Evolutionary conservation across 345 rosid species (phyloP).

Genomic region (Cardamine occulta): DNA sequence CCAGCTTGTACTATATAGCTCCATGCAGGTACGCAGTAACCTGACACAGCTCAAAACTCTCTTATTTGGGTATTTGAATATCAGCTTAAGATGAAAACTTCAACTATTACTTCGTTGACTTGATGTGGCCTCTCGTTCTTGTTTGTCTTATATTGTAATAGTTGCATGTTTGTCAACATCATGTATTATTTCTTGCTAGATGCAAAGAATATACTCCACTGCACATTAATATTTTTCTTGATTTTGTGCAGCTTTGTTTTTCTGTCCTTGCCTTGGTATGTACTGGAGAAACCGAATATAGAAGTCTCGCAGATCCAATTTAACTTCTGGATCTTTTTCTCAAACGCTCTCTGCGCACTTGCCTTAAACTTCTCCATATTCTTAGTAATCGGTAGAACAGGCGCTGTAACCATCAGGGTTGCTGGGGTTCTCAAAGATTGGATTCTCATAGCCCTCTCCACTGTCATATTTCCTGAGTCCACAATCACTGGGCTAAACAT

Average conservation of each 20-base stretch:
- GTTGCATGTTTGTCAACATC: slow-evolving; percentile 7
- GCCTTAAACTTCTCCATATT: slow-evolving; percentile 92
- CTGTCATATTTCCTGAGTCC: slow-evolving; percentile 90
- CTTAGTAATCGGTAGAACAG: slow-evolving; percentile 94
- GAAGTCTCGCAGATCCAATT: slow-evolving; percentile 84
- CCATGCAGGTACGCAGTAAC: slow-evolving; percentile 84
- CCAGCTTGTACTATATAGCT: slow-evolving; percentile 94
- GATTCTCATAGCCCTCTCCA: slow-evolving; percentile 95
- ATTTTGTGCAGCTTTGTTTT: slow-evolving; percentile 79
- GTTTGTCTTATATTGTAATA: background rate
- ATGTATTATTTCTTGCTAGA: background rate
- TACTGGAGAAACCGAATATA: slow-evolving; percentile 83
- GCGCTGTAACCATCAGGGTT: slow-evolving; percentile 90
- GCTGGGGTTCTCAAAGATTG: slow-evolving; percentile 98
- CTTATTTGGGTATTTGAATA: background rate
- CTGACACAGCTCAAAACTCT: background rate
- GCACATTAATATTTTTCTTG: background rate
- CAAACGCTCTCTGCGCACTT: slow-evolving; percentile 90
- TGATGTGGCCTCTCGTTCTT: background rate
- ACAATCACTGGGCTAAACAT: slow-evolving; percentile 90
- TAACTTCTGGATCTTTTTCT: slow-evolving; percentile 96
- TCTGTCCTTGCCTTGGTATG: slow-evolving; percentile 88
- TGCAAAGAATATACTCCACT: slow-evolving; percentile 1
- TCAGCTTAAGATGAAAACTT: slow-evolving; percentile 16
- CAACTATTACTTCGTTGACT: slow-evolving; percentile 1